These are phyloP conservation scores for Penicillium oxalicum DNA, from an alignment of 2,329 filamentous ascomycete species.

Conservation along the genomic window DNA sequence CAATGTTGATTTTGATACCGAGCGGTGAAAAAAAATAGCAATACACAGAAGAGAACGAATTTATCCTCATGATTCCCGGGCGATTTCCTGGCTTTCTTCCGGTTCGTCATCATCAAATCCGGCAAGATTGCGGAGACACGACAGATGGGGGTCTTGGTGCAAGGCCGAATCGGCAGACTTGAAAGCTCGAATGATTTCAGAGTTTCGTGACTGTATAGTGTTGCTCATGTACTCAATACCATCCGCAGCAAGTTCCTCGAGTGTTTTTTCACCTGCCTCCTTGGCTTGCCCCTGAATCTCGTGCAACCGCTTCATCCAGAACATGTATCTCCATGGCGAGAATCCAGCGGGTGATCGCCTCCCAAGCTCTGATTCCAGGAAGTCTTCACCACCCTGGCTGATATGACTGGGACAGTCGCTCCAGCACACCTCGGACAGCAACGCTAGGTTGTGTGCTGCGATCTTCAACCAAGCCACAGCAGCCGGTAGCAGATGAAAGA, in stretches of 20 bases:
- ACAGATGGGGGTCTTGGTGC: constrained; percentile 11
- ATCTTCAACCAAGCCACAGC: constrained; percentile 14
- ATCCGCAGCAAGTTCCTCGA: constrained; percentile 17
- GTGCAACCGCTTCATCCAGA: constrained; percentile 24
- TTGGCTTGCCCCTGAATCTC: constrained; percentile 18
- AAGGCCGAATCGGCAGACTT: constrained; percentile 5
- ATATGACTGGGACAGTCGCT: constrained; percentile 17
- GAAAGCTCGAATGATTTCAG: constrained; percentile 14
- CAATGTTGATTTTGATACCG: too few relatives aligned
- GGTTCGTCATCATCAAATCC: too few relatives aligned
- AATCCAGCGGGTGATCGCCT: constrained; percentile 19
- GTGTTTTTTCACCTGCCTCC: constrained; percentile 10
- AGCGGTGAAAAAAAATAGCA: too few relatives aligned
- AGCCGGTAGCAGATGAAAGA: constrained; percentile 15
- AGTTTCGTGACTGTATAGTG: constrained; percentile 12
- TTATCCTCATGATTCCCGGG: too few relatives aligned
- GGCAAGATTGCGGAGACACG: not conserved
- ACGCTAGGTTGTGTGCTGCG: constrained; percentile 14
- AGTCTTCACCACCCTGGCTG: constrained; percentile 12
- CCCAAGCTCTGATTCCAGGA: constrained; percentile 20
- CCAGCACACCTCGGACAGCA: constrained; percentile 18
- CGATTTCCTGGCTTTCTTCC: too few relatives aligned
- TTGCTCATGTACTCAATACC: constrained; percentile 18
- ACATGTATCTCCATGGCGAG: constrained; percentile 23
- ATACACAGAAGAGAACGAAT: too few relatives aligned